A percentile compares a stretch with the other conserved stretches of the same genome.
These are phyloP conservation scores for Rhododendron mucronatum DNA, from an alignment of 148 eudicot genomes.

Conservation along the genomic window DNA sequence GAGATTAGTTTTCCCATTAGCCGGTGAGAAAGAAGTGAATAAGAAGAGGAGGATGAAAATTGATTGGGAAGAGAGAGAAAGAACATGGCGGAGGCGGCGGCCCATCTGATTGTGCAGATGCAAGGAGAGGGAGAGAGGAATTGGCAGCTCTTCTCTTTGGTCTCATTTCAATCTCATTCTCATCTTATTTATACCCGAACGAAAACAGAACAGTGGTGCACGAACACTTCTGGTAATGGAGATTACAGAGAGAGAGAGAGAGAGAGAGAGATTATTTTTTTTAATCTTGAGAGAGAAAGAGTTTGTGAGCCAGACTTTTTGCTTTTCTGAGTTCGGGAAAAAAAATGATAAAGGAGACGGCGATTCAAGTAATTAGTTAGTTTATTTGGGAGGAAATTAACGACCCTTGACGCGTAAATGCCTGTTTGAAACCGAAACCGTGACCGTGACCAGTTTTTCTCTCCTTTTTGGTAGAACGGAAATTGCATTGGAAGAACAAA, in stretches of 20 bases:
- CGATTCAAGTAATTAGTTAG: too few species aligned
- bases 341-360: too few species aligned
- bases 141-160: neutral
- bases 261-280: neutral
- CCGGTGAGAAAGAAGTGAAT: conserved; percentile 13
- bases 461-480: too few species aligned
- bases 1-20: conserved; percentile 33
- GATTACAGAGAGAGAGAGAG: neutral
- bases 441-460: too few species aligned
- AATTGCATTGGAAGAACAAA: too few species aligned
- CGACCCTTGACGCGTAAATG: too few species aligned
- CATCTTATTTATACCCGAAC: neutral
- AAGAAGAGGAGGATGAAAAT: conserved; percentile 21
- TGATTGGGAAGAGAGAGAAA: conserved; percentile 24
- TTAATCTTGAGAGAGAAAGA: too few species aligned
- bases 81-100: conserved; percentile 12
- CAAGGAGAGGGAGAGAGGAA: neutral
- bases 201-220: neutral
- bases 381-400: neutral
- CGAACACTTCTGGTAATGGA: neutral
- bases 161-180: conserved; percentile 1
- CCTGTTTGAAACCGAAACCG: too few species aligned
- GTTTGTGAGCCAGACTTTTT: neutral
- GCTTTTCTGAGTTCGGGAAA: neutral
- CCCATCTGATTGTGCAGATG: conserved; percentile 23